Evolutionary conservation across 768 basidiomycete species (phyloP), one percentile per base, ranked within the genome.

Genomic region (Termitomyces sp.): DNA sequence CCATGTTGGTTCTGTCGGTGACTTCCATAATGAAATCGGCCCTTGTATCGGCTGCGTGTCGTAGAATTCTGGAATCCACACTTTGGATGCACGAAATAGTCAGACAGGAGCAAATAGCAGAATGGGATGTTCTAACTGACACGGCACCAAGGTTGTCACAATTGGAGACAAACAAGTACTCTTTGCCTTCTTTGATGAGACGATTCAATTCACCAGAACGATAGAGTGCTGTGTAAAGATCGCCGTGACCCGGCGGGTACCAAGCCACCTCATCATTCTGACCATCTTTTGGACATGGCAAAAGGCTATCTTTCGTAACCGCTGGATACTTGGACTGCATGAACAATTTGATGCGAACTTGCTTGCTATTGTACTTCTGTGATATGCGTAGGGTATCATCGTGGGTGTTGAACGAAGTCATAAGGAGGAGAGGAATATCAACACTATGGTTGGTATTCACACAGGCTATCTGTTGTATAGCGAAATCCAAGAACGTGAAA

Each of bases 1-100:
- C 94, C 48, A 89, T 91, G 82, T 96, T 95, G 69, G 94, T 96
- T 84, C 95, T 96, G 80, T 94, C 92, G 9, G 95, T 96, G 64
- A 96, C 90, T 76, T 96, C 92, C 92, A 94, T 94, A 73, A 94
- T 74, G 78, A 94, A 95, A 73, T 96, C 94, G 20, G 89, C 83
- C 64, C 86, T 85, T 4, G 81, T 78, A 68, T 91, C 83, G 63
- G 88, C 80, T 88, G 94, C 92, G 70, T 93, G 85, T 66, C 88
- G 83, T 47, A 92, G 76, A 69, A 96, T 94, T 62, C 78, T 83
- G 67, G 84, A 78, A 73, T 92, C 91, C 69, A 90, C 89, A 63
- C 89, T 86, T 58, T 72, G 60, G 61, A 72, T 71, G 55, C 32
- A 53, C 48, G 38, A 56, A 11, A n/a, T n/a, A 20, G 45, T 62